A percentile compares a stretch with the other conserved stretches of the same genome.
Conservation (phyloP, 129 eudicot species). For the Tagetes patula region DNA sequence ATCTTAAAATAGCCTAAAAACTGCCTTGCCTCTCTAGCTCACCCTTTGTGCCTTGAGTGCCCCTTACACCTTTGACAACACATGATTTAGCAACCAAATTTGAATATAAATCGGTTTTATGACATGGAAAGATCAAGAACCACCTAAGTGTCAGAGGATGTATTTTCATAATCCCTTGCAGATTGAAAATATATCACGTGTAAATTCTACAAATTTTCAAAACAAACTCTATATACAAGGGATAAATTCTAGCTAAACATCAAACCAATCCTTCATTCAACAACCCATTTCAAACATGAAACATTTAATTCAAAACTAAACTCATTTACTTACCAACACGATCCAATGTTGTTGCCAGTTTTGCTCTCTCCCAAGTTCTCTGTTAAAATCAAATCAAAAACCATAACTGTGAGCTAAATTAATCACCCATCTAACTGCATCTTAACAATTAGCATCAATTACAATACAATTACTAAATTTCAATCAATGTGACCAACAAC, state of each 20-base stretch:
- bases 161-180: not conserved
- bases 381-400: conserved; percentile 25
- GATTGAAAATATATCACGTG: not conserved
- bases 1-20: too few relatives aligned
- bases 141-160: too few relatives aligned
- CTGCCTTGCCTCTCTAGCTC: too few relatives aligned
- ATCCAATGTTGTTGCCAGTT: conserved; percentile 74
- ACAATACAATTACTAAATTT: not conserved
- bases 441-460: not conserved
- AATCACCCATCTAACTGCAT: not conserved
- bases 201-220: not conserved
- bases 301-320: not conserved
- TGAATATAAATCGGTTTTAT: not conserved
- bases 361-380: conserved; percentile 99
- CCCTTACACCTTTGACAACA: too few relatives aligned
- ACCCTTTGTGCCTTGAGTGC: too few relatives aligned
- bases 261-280: not conserved
- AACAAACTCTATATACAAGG: not conserved
- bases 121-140: too few relatives aligned
- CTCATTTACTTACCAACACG: conserved; percentile 58
- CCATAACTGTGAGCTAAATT: not conserved
- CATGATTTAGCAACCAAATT: conserved; percentile 16
- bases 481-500: not conserved
- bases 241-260: too few relatives aligned
- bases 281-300: not conserved